Percentiles rank a stretch among this genome's conserved stretches.
phyloP scores from a whole-genome alignment of 257 asterid species.

The Solanum bulbocastanum region DNA sequence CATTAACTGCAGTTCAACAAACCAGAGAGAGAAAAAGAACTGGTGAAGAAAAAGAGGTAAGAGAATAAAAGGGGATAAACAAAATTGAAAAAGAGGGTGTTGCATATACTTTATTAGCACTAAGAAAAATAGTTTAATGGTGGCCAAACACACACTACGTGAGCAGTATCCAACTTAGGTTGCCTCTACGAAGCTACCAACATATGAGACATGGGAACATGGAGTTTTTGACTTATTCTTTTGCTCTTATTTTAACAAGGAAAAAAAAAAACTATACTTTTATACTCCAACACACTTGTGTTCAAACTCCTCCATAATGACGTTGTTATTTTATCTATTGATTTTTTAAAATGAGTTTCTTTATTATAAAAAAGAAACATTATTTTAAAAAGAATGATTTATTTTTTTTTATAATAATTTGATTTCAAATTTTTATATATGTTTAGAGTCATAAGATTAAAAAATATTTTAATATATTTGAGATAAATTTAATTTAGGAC shows the following conservation, averaged over 20 bases:
- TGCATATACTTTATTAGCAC: conserved; percentile 3
- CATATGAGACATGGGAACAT: not conserved
- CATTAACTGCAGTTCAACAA: conserved; percentile 32
- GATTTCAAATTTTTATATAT: too few relatives aligned
- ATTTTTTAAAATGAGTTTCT: too few relatives aligned
- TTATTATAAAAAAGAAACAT: too few relatives aligned
- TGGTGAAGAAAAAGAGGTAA: not conserved
- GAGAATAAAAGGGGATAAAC: not conserved
- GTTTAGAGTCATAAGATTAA: too few relatives aligned
- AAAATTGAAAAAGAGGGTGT: not conserved
- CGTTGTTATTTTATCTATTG: too few relatives aligned
- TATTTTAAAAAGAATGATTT: not conserved
- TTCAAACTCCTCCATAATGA: not conserved
- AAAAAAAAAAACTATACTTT: not conserved
- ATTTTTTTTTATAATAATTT: too few relatives aligned
- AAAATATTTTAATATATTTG: too few relatives aligned
- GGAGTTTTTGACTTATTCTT: not conserved
- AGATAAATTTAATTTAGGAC: not conserved
- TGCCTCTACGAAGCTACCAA: not conserved
- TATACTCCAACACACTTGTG: not conserved
- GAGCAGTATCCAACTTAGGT: not conserved
- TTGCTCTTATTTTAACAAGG: not conserved
- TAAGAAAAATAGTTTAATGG: not conserved
- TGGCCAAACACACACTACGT: not conserved
- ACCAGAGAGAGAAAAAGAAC: not conserved